Evolutionary conservation across 495 filamentous ascomycete species (phyloP).

Genomic region (Neurospora sp.): DNA sequence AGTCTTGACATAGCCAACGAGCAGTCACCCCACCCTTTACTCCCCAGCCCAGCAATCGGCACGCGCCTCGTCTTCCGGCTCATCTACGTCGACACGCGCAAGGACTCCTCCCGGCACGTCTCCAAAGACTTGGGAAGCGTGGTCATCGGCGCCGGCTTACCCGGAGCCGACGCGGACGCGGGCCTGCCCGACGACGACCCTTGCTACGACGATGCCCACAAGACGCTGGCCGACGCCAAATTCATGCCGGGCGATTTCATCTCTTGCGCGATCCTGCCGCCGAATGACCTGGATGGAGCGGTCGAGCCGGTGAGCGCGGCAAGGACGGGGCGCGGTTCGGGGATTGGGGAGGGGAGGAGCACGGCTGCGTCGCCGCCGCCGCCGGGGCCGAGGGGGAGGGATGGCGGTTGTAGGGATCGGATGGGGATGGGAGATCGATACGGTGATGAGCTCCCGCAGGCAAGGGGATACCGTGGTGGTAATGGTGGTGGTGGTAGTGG

Average conservation of each 20-base stretch:
- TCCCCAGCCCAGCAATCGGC: constrained; percentile 67
- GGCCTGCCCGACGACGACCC: neutral
- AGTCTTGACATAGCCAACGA: constrained; percentile 46
- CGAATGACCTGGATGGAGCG: constrained; percentile 55
- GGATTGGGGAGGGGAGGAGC: constrained; percentile 25
- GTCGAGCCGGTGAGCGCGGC: constrained; percentile 46
- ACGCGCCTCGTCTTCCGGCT: constrained; percentile 80
- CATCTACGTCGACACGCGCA: constrained; percentile 70
- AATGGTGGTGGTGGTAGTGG: neutral
- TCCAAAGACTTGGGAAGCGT: constrained; percentile 72
- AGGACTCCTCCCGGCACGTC: constrained; percentile 48
- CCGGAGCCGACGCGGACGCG: constrained; percentile 2
- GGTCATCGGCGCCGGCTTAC: constrained; percentile 51
- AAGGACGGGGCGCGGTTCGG: constrained; percentile 27
- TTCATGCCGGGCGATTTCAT: constrained; percentile 90
- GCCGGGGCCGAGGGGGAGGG: constrained; percentile 9
- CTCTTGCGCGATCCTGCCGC: constrained; percentile 67
- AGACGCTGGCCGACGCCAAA: constrained; percentile 59
- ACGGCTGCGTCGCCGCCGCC: constrained; percentile 29
- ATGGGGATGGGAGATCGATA: neutral
- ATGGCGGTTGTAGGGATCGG: constrained; percentile 7
- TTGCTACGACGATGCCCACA: constrained; percentile 33
- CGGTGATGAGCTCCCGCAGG: neutral
- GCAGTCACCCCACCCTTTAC: constrained; percentile 27
- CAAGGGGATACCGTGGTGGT: neutral